Percentiles rank a stretch among this genome's conserved stretches.
phyloP scores from a whole-genome alignment of 169 alveolate genomes.

The Cystoisospora suis region DNA sequence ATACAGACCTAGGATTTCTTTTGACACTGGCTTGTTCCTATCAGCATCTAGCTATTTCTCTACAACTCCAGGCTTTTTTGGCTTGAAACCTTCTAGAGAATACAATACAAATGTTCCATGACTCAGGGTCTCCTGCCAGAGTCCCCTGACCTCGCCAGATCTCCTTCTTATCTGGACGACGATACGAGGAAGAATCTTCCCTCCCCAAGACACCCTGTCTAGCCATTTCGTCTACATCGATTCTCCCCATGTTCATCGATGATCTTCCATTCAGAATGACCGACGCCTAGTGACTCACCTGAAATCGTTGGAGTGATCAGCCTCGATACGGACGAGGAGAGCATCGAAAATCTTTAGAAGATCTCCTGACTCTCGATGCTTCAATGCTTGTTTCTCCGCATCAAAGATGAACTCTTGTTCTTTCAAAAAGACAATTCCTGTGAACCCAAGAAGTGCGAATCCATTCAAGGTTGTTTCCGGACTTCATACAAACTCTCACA shows the following conservation, averaged over 20 bases:
- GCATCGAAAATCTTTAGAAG: not conserved
- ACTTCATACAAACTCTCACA: no score
- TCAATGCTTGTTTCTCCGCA: not conserved
- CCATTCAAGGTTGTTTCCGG: no score
- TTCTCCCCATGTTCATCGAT: no score
- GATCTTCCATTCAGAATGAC: not conserved
- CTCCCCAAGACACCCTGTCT: no score
- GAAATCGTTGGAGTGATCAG: not conserved
- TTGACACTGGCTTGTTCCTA: no score
- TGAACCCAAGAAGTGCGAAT: no score
- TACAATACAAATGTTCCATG: not conserved
- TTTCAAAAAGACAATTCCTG: conserved; percentile 1
- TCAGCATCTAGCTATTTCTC: no score
- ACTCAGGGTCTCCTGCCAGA: not conserved
- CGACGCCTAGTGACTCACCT: not conserved
- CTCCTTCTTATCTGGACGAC: not conserved
- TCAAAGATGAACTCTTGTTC: not conserved
- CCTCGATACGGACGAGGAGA: conserved; percentile 12
- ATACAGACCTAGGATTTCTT: no score
- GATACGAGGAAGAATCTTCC: not conserved
- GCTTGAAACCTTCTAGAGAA: no score
- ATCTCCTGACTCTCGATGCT: not conserved
- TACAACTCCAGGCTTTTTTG: no score
- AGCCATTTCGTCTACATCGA: no score
- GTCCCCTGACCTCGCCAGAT: not conserved